Evolutionary conservation across 768 basidiomycete genomes (phyloP), one percentile per base, ranked within the genome.

Genomic region (Termitomyces sp.): DNA sequence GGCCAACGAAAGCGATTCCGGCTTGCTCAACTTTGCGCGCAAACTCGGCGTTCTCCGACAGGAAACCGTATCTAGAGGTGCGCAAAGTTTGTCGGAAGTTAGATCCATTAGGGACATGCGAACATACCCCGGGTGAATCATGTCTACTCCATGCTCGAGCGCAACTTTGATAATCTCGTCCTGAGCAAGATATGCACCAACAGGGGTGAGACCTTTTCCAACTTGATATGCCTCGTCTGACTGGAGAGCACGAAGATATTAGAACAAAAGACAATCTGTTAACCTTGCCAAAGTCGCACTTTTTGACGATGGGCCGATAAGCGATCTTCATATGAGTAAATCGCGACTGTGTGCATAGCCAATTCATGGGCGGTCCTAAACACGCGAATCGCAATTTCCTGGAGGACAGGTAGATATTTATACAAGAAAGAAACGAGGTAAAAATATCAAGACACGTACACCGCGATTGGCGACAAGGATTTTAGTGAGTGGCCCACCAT

Each of bases 341-440:
- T 98, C 38, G 97, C 97, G 56, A 98, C 97, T 49, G 95, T 97
- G 72, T 95, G 93, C 95, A 98, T 97, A 10, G 95, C 97, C 59
- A 99, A 82, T 70, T 99, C 97, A 77, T 99, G 97, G 51, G 97
- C 92, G 0, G 95, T 98, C 67, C 95, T 82, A 82, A 99, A 98
- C 43, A 99, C 94, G 68, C 97, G 91, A 66, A 99, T 94, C 30
- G 97, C 97, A 72, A 99, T 99, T 89, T 99, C 94, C 92, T 94
- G 68, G n/a, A 61, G 32, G 54, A n/a, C 58, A 60, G 13, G 46
- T 4, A 44, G 8, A 57, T 53, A 59, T 22, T 20, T 18, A 51
- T 54, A 57, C 45, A 45, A 54, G 35, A 55, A 56, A 61, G 58
- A 45, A 13, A 58, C 18, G 32, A 58, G 46, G 14, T 59, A 18